phyloP scores from a whole-genome alignment of 1,284 basidiomycete species.

The Singerocomus inundabilis region DNA sequence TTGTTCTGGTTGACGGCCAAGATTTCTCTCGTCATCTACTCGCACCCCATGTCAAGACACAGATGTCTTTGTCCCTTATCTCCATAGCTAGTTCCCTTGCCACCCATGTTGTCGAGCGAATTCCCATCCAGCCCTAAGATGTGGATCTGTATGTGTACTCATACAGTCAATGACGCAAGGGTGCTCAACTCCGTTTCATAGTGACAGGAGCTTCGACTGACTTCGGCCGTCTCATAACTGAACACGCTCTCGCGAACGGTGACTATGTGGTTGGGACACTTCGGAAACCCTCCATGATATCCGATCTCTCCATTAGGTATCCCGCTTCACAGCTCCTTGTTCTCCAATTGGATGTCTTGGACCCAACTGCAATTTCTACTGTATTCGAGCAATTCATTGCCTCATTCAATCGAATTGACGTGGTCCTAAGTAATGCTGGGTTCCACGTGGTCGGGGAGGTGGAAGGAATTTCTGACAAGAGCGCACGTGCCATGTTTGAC shows the following conservation, averaged over 20 bases:
- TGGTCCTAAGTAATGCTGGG: slow-evolving; percentile 38
- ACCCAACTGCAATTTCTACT: slow-evolving; percentile 17
- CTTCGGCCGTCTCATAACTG: slow-evolving; percentile 29
- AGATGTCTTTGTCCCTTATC: not conserved
- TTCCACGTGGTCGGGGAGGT: slow-evolving; percentile 26
- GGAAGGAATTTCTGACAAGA: slow-evolving; percentile 29
- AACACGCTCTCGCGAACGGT: slow-evolving; percentile 27
- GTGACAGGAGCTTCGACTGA: slow-evolving; percentile 36
- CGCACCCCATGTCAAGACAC: not conserved
- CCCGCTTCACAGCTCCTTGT: slow-evolving; percentile 23
- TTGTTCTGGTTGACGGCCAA: not conserved
- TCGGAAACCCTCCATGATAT: no score
- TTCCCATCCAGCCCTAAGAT: slow-evolving; percentile 14
- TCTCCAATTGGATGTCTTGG: slow-evolving; percentile 30
- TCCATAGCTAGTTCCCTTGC: not conserved
- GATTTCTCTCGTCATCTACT: slow-evolving; percentile 3
- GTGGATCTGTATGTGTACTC: slow-evolving; percentile 27
- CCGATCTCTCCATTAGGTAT: slow-evolving; percentile 25
- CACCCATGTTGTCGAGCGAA: slow-evolving; percentile 5
- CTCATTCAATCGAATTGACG: slow-evolving; percentile 31
- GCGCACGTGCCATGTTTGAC: slow-evolving; percentile 33
- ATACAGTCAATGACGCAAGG: not conserved
- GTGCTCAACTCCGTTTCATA: slow-evolving; percentile 5
- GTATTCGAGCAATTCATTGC: slow-evolving; percentile 27
- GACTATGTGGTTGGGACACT: slow-evolving; percentile 33